Evolutionary conservation across 345 rosid species (phyloP).

Genomic region (Gossypium rotundifolium): DNA sequence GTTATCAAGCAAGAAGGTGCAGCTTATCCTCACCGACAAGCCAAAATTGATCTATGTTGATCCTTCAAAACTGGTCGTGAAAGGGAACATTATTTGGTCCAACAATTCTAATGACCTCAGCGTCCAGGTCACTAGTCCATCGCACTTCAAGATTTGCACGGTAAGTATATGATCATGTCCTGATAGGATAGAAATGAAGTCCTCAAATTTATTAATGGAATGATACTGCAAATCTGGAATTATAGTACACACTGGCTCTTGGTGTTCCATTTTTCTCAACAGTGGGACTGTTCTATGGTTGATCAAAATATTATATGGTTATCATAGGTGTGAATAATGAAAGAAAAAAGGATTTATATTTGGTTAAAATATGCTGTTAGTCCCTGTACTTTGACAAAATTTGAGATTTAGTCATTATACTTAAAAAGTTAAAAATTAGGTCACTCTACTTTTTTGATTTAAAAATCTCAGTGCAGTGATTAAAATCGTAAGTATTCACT

Average conservation of each 20-base stretch:
- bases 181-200: background rate
- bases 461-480: too few species aligned
- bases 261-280: background rate
- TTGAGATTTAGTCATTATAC: too few species aligned
- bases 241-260: background rate
- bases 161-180: conserved; percentile 31
- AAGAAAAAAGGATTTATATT: too few species aligned
- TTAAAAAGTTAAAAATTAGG: too few species aligned
- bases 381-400: too few species aligned
- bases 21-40: conserved; percentile 33
- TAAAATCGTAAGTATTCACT: too few species aligned
- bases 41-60: conserved; percentile 88
- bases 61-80: conserved; percentile 73
- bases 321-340: too few species aligned
- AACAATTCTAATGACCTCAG: conserved; percentile 80
- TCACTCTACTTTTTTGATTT: too few species aligned
- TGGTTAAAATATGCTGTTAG: too few species aligned
- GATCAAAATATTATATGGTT: too few species aligned
- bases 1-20: conserved; percentile 91
- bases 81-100: conserved; percentile 86
- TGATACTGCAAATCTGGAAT: background rate
- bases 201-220: background rate
- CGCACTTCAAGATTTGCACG: conserved; percentile 85
- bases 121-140: conserved; percentile 62
- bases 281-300: too few species aligned